phyloP scores from a whole-genome alignment of 1,284 basidiomycete genomes.

The Cryptococcus jaspeensis region DNA sequence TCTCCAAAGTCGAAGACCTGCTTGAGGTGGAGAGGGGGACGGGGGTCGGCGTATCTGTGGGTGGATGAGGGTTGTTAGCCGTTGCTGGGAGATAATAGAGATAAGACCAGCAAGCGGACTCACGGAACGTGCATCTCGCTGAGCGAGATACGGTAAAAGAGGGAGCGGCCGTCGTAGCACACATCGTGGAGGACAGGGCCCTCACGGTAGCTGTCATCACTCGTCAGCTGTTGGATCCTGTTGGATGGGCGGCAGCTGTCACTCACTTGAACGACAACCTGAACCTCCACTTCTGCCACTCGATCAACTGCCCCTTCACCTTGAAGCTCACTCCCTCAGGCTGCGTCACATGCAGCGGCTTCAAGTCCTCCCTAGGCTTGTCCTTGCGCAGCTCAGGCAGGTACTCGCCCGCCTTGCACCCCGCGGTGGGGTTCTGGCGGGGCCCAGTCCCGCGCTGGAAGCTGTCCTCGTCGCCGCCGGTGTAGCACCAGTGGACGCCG shows the following conservation, averaged over 20 bases:
- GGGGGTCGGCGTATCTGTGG: no score
- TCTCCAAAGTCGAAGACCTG: constrained; percentile 51
- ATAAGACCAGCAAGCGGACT: no score
- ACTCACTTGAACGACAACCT: constrained; percentile 27
- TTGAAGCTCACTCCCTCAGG: constrained; percentile 89
- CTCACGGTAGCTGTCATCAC: constrained; percentile 5
- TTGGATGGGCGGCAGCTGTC: no score
- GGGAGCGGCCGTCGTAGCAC: constrained; percentile 72
- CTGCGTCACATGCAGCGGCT: constrained; percentile 81
- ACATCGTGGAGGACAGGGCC: constrained; percentile 67
- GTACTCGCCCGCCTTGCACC: background rate
- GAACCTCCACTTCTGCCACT: constrained; percentile 43
- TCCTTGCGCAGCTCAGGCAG: background rate
- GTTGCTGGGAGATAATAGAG: no score
- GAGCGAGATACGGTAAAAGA: constrained; percentile 76
- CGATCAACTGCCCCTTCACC: constrained; percentile 66
- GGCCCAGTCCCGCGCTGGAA: constrained; percentile 20
- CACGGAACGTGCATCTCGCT: constrained; percentile 60
- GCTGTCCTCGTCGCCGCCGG: constrained; percentile 1
- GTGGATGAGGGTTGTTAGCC: background rate
- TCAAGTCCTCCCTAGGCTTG: constrained; percentile 63
- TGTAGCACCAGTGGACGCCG: background rate
- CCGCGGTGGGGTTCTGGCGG: no score
- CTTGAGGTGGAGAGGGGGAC: constrained; percentile 7
- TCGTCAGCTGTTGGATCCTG: no score